Conservation (phyloP, 345 rosid genomes). For the Brassica carinata region DNA sequence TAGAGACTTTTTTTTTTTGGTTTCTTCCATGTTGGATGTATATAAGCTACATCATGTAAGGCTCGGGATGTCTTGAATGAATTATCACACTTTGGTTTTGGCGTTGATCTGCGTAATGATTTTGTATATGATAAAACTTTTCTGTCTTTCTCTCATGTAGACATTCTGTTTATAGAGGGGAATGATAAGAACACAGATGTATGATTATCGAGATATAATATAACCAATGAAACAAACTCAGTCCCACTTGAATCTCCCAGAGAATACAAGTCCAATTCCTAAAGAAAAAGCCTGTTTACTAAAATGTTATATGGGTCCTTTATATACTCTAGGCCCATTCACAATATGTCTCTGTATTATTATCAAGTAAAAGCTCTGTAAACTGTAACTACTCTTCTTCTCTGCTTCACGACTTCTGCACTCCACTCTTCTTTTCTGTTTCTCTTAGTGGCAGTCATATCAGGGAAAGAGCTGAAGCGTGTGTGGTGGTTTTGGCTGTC, state of each 20-base stretch:
- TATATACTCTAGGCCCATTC: not conserved
- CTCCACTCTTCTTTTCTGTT: not conserved
- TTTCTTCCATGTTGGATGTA: not conserved
- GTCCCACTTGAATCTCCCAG: not conserved
- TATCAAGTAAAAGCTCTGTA: not conserved
- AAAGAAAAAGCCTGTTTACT: not conserved
- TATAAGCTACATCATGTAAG: not conserved
- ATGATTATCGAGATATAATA: not conserved
- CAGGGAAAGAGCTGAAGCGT: not conserved
- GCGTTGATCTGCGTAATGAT: not conserved
- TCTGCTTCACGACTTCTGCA: not conserved
- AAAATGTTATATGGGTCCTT: not conserved
- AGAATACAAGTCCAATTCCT: not conserved
- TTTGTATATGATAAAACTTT: not conserved
- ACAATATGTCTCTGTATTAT: not conserved
- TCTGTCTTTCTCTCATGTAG: too few relatives aligned
- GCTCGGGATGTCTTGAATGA: not conserved
- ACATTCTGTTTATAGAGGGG: not conserved
- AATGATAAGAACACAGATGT: not conserved
- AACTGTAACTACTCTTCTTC: not conserved
- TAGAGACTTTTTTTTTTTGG: too few relatives aligned
- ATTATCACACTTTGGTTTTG: not conserved
- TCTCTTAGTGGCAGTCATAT: not conserved
- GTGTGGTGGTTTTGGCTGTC: not conserved
- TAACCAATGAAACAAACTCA: not conserved